Evolutionary conservation across 2,329 filamentous ascomycete genomes (phyloP).

Genomic region (Cordyceps sp.): DNA sequence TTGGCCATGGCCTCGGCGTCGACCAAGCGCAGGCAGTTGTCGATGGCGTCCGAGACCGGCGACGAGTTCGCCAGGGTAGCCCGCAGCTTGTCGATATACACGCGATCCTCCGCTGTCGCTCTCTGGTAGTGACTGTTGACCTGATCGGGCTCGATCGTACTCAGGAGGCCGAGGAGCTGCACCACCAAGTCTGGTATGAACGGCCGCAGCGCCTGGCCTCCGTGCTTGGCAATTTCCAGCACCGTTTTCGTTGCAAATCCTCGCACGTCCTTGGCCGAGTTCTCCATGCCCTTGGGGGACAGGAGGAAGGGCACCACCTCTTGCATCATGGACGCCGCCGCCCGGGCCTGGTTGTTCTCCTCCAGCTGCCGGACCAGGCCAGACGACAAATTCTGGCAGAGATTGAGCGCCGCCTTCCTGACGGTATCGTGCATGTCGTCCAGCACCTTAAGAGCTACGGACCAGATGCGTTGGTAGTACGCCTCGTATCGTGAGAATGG

Average conservation of each 20-base stretch:
- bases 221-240: slow-evolving; percentile 78
- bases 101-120: slow-evolving; percentile 70
- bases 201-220: slow-evolving; percentile 58
- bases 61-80: slow-evolving; percentile 69
- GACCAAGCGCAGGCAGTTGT: slow-evolving; percentile 70
- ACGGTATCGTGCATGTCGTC: slow-evolving; percentile 95
- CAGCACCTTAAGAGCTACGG: slow-evolving; percentile 71
- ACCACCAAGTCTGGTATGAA: slow-evolving; percentile 73
- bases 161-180: slow-evolving; percentile 65
- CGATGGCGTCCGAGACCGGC: slow-evolving; percentile 83
- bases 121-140: slow-evolving; percentile 90
- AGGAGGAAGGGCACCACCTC: slow-evolving; percentile 82
- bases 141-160: slow-evolving; percentile 73
- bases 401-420: slow-evolving; percentile 58
- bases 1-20: slow-evolving; percentile 64
- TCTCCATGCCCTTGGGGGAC: slow-evolving; percentile 79
- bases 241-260: slow-evolving; percentile 69
- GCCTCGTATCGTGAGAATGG: slow-evolving; percentile 63
- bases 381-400: slow-evolving; percentile 73
- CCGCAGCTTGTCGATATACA: slow-evolving; percentile 78
- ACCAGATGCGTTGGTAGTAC: slow-evolving; percentile 76
- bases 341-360: slow-evolving; percentile 52
- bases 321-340: slow-evolving; percentile 63
- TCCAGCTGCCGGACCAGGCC: slow-evolving; percentile 76
- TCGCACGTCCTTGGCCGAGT: slow-evolving; percentile 73